phyloP scores from a whole-genome alignment of 1,284 basidiomycete genomes.

The Golubevia pallescens region DNA sequence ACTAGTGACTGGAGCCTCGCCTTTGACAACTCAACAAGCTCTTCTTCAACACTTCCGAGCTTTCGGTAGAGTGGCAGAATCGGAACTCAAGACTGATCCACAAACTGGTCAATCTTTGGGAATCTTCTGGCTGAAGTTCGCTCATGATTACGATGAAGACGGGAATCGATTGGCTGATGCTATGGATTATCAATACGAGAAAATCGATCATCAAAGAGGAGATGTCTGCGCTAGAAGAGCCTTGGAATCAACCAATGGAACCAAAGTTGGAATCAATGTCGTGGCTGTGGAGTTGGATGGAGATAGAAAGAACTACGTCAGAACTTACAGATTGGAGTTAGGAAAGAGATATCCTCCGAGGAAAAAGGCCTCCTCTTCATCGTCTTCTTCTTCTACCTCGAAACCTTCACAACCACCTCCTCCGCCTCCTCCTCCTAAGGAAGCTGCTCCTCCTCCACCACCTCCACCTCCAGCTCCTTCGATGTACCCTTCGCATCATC shows the following conservation, averaged over 20 bases:
- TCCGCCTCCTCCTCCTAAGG: slow-evolving; percentile 27
- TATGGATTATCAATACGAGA: slow-evolving; percentile 8
- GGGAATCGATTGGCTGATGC: slow-evolving; percentile 12
- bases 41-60: slow-evolving; percentile 75
- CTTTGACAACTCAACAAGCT: slow-evolving; percentile 73
- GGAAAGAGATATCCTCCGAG: slow-evolving; percentile 62
- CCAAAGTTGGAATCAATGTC: slow-evolving; percentile 60
- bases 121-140: slow-evolving; percentile 78
- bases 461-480: not conserved
- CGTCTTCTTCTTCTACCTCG: not conserved
- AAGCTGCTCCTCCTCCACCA: slow-evolving; percentile 14
- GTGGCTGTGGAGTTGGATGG: slow-evolving; percentile 65
- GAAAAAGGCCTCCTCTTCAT: slow-evolving; percentile 3
- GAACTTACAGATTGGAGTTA: slow-evolving; percentile 69
- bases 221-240: slow-evolving; percentile 51
- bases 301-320: slow-evolving; percentile 63
- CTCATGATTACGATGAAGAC: slow-evolving; percentile 53
- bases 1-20: slow-evolving; percentile 76
- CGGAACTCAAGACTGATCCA: slow-evolving; percentile 81
- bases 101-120: slow-evolving; percentile 82
- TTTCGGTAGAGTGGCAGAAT: slow-evolving; percentile 75
- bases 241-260: slow-evolving; percentile 23
- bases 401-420: slow-evolving; percentile 11
- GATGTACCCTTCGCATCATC: slow-evolving; percentile 1
- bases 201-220: slow-evolving; percentile 64